Evolutionary conservation across 352 stramenopile genomes (phyloP).

Genomic region (Pythium oligandrum): DNA sequence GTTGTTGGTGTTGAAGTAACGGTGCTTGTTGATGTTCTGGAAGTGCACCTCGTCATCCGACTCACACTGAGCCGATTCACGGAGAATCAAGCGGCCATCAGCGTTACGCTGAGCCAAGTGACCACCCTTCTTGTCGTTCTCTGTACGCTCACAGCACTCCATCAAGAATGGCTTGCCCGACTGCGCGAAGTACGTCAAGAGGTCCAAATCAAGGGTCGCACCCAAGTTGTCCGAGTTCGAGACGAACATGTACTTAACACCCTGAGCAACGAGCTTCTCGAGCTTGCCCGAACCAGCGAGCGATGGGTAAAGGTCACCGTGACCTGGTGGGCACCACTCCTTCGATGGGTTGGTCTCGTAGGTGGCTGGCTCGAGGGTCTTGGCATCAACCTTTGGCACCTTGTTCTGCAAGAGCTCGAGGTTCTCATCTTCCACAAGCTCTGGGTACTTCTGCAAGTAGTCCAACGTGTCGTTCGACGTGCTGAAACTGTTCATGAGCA

Average conservation of each 20-base stretch:
- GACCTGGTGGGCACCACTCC: conserved; percentile 84
- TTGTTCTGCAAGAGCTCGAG: conserved; percentile 99
- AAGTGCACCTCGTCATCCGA: conserved; percentile 72
- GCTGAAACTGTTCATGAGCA: conserved; percentile 90
- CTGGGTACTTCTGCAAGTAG: conserved; percentile 85
- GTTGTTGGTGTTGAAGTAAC: conserved; percentile 90
- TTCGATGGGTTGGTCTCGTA: conserved; percentile 62
- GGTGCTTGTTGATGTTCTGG: conserved; percentile 86
- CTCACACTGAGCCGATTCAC: conserved; percentile 90
- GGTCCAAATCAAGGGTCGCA: conserved; percentile 73
- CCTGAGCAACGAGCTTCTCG: conserved; percentile 79
- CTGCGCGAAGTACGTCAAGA: conserved; percentile 87
- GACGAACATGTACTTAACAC: conserved; percentile 89
- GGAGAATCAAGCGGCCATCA: conserved; percentile 93
- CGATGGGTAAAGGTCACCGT: conserved; percentile 84
- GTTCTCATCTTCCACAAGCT: conserved; percentile 91
- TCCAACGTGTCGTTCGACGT: conserved; percentile 82
- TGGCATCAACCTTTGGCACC: conserved; percentile 93
- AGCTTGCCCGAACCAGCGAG: conserved; percentile 82
- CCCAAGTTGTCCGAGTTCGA: conserved; percentile 89
- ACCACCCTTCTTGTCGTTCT: conserved; percentile 99
- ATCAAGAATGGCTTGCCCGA: conserved; percentile 89
- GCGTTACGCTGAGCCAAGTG: conserved; percentile 91
- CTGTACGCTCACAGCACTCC: conserved; percentile 97
- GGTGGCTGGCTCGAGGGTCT: conserved; percentile 67